Evolutionary conservation across 1,139 yeast genomes (phyloP).

Genomic region (Yamadazyma mexicana): DNA sequence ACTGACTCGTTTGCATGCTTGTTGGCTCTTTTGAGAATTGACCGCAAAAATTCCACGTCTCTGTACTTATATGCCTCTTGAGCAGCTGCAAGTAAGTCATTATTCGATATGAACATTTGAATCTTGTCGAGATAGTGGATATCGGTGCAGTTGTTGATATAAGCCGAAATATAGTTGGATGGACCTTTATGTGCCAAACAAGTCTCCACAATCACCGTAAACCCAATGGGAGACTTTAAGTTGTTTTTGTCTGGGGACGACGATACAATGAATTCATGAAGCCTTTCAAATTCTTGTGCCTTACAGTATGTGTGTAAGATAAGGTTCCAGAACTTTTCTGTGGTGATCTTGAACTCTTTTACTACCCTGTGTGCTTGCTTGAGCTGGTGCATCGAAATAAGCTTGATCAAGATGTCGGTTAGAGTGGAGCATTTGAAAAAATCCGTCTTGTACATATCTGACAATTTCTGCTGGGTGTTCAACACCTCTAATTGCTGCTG

Average conservation of each 20-base stretch:
- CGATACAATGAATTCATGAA: constrained; percentile 48
- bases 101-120: constrained; percentile 51
- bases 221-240: constrained; percentile 75
- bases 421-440: constrained; percentile 54
- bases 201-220: constrained; percentile 59
- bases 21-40: constrained; percentile 27
- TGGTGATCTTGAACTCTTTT: constrained; percentile 63
- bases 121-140: constrained; percentile 42
- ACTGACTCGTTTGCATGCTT: constrained; percentile 22
- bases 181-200: constrained; percentile 53
- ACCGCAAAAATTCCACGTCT: constrained; percentile 45
- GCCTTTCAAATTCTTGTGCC: constrained; percentile 59
- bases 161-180: constrained; percentile 32
- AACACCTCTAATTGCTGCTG: constrained; percentile 53
- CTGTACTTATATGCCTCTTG: constrained; percentile 59
- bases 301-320: constrained; percentile 56
- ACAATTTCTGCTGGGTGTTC: constrained; percentile 52
- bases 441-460: constrained; percentile 54
- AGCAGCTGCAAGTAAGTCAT: constrained; percentile 57
- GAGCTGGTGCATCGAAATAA: constrained; percentile 60
- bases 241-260: constrained; percentile 18
- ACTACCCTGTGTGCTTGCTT: constrained; percentile 56
- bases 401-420: constrained; percentile 51
- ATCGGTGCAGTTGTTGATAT: constrained; percentile 33
- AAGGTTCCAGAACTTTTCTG: constrained; percentile 63